A percentile compares a stretch with the other conserved stretches of the same genome.
Evolutionary conservation across 1,284 basidiomycete species (phyloP).

Genomic region (Fomitopsis palustris): DNA sequence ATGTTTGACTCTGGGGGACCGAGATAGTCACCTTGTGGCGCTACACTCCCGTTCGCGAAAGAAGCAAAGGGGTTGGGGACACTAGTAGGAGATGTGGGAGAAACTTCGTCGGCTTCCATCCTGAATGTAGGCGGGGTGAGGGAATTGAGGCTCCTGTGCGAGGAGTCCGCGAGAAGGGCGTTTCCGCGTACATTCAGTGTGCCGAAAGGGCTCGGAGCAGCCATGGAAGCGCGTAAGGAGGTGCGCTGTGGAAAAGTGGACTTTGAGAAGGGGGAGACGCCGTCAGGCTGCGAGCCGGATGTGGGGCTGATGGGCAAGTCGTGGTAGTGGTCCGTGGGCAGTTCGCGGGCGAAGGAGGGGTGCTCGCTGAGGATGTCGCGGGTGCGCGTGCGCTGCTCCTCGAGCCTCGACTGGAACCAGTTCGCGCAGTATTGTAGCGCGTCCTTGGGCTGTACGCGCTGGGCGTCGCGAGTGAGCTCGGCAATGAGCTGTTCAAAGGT

Average conservation of each 20-base stretch:
- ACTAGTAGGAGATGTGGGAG: slow-evolving; percentile 62
- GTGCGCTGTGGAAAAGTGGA: slow-evolving; percentile 34
- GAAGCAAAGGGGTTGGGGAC: slow-evolving; percentile 43
- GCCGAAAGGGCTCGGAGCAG: slow-evolving; percentile 64
- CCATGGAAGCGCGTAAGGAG: slow-evolving; percentile 45
- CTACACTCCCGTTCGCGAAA: slow-evolving; percentile 32
- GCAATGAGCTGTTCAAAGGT: slow-evolving; percentile 79
- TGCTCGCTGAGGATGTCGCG: slow-evolving; percentile 61
- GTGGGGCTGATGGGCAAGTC: slow-evolving; percentile 47
- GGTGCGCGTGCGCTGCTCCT: slow-evolving; percentile 74
- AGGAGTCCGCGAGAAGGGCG: slow-evolving; percentile 52
- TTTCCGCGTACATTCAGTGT: slow-evolving; percentile 76
- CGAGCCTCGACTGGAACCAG: slow-evolving; percentile 89
- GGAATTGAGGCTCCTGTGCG: slow-evolving; percentile 3
- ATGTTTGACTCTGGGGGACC: slow-evolving; percentile 72
- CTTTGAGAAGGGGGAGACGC: slow-evolving; percentile 32
- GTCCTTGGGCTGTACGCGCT: slow-evolving; percentile 84
- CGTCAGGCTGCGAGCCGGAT: slow-evolving; percentile 27
- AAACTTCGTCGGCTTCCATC: slow-evolving; percentile 52
- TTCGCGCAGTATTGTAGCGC: slow-evolving; percentile 92
- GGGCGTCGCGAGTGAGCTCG: slow-evolving; percentile 85
- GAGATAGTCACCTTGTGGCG: slow-evolving; percentile 56
- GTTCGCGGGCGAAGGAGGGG: slow-evolving; percentile 41
- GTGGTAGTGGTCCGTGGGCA: slow-evolving; percentile 57
- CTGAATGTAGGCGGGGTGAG: slow-evolving; percentile 49